These are phyloP conservation scores for Pittosporum tobira DNA, from an alignment of 129 eudicot species.

Conservation along the genomic window DNA sequence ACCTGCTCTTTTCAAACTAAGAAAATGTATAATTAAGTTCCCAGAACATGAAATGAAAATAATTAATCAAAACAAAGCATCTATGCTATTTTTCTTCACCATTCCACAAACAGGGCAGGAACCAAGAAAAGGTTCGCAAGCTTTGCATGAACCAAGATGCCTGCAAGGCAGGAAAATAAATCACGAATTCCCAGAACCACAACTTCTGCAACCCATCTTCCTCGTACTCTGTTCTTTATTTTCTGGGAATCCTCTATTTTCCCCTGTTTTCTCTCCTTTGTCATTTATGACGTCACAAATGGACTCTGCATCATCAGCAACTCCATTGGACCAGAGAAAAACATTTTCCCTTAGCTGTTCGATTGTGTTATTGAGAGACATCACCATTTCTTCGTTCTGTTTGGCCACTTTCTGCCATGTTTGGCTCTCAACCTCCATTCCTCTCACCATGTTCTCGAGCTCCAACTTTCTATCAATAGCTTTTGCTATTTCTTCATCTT, in stretches of 20 bases:
- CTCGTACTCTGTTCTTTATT: not conserved
- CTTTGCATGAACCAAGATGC: conserved; percentile 67
- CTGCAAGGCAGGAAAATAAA: conserved; percentile 77
- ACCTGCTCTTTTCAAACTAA: conserved; percentile 5
- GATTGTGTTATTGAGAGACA: conserved; percentile 37
- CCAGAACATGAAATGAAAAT: not conserved
- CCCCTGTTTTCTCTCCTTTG: conserved; percentile 7
- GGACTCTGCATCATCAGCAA: conserved; percentile 70
- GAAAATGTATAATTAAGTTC: not conserved
- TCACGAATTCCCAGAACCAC: conserved; percentile 47
- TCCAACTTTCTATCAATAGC: conserved; percentile 45
- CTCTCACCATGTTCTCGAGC: conserved; percentile 40
- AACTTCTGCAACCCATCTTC: conserved; percentile 46
- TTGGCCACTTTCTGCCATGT: conserved; percentile 64
- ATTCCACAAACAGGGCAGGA: conserved; percentile 75
- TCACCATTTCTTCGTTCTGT: conserved; percentile 62
- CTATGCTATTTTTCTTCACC: conserved; percentile 59
- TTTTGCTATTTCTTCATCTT: conserved; percentile 62
- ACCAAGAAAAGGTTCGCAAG: conserved; percentile 55
- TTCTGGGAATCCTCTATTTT: conserved; percentile 9
- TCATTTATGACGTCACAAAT: conserved; percentile 36
- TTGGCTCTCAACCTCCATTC: conserved; percentile 51
- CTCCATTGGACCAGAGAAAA: conserved; percentile 21
- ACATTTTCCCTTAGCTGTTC: conserved; percentile 37
- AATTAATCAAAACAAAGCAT: conserved; percentile 44